Conservation (phyloP, 345 rosid genomes). For the Aurinia saxatilis region DNA sequence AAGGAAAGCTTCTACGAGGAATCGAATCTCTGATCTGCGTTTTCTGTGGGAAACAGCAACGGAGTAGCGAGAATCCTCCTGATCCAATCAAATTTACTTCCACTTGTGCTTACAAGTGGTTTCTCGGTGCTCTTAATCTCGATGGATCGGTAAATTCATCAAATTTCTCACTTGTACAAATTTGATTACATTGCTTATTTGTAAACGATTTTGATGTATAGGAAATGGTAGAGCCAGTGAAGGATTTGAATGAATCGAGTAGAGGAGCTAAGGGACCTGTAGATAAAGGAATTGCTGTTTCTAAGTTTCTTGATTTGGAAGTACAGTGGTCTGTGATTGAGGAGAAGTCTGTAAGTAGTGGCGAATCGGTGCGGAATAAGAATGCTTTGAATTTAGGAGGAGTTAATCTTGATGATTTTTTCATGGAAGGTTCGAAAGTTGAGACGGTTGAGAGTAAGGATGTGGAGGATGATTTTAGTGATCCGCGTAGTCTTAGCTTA, state of each 20-base stretch:
- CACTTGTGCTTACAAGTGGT: slow-evolving; percentile 53
- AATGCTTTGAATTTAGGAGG: slow-evolving; percentile 43
- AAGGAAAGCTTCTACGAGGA: slow-evolving; percentile 58
- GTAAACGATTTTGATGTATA: slow-evolving; percentile 9
- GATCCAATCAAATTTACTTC: slow-evolving; percentile 59
- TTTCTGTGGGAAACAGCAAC: slow-evolving; percentile 59
- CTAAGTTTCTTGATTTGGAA: slow-evolving; percentile 65
- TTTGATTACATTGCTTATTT: not conserved
- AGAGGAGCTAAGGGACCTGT: slow-evolving; percentile 30
- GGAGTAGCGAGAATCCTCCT: slow-evolving; percentile 37
- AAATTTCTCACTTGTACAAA: not conserved
- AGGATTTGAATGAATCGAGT: slow-evolving; percentile 32
- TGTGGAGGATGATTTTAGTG: slow-evolving; percentile 24
- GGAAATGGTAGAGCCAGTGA: slow-evolving; percentile 53
- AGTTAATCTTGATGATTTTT: slow-evolving; percentile 40
- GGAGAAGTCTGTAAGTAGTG: slow-evolving; percentile 26
- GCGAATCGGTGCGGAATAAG: slow-evolving; percentile 12
- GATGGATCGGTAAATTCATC: slow-evolving; percentile 64
- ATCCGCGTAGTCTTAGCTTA: slow-evolving; percentile 32
- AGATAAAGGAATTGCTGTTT: slow-evolving; percentile 37
- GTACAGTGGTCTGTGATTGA: slow-evolving; percentile 45
- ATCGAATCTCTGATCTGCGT: slow-evolving; percentile 56
- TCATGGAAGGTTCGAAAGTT: slow-evolving; percentile 30
- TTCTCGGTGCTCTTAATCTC: slow-evolving; percentile 58
- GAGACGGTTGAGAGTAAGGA: slow-evolving; percentile 1